Evolutionary conservation across 345 rosid species (phyloP).

Genomic region (Alliaria petiolata): DNA sequence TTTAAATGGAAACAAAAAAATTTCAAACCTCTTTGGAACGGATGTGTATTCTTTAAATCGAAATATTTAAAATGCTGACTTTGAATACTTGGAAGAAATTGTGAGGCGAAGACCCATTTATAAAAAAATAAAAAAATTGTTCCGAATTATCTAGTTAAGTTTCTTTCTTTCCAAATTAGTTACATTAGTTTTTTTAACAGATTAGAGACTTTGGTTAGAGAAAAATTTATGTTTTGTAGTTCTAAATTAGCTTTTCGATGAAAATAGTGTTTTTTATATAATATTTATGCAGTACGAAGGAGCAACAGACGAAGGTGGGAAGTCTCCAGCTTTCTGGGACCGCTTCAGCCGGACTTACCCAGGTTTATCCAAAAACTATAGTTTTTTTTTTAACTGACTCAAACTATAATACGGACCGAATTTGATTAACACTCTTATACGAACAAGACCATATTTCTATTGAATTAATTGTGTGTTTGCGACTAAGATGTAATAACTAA

Average conservation of each 20-base stretch:
- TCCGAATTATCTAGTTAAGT: no score
- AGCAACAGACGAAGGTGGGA: constrained; percentile 34
- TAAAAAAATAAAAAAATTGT: no score
- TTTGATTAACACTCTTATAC: background rate
- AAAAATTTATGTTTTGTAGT: background rate
- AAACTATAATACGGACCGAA: no score
- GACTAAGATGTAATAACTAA: background rate
- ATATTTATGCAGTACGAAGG: constrained; percentile 35
- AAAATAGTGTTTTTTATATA: background rate
- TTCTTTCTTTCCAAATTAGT: background rate
- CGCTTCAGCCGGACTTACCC: constrained; percentile 35
- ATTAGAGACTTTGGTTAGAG: no score
- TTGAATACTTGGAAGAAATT: no score
- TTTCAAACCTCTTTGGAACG: no score
- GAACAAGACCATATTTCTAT: background rate
- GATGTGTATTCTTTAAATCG: no score
- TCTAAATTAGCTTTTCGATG: background rate
- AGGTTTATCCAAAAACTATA: constrained; percentile 13
- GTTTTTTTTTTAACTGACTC: no score
- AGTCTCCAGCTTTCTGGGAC: constrained; percentile 35
- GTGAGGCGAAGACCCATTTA: no score
- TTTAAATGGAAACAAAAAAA: no score
- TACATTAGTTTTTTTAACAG: background rate
- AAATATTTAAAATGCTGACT: no score
- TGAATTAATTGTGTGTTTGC: background rate